Percentiles rank a stretch among this genome's conserved stretches.
phyloP scores from a whole-genome alignment of 257 asterid species.

The Solanum commersonii region DNA sequence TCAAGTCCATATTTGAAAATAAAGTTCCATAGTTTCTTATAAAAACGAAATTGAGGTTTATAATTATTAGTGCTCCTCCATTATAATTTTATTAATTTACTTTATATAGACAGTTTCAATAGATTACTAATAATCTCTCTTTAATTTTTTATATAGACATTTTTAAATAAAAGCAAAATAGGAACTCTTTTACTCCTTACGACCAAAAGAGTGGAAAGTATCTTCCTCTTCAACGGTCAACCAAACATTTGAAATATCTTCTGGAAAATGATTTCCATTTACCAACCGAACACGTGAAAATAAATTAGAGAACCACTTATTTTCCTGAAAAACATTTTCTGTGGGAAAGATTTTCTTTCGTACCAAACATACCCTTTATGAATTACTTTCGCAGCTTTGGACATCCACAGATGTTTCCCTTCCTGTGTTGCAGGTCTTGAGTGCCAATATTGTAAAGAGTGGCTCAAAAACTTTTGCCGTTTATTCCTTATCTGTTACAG shows the following conservation, averaged over 20 bases:
- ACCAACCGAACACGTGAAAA: background rate
- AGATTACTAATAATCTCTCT: background rate
- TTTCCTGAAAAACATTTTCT: background rate
- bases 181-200: background rate
- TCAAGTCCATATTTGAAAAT: background rate
- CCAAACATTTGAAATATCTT: background rate
- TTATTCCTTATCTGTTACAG: conserved; percentile 79
- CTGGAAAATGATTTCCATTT: background rate
- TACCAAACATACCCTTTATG: background rate
- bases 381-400: background rate
- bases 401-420: background rate
- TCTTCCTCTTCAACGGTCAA: background rate
- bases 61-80: background rate
- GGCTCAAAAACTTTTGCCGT: conserved; percentile 85
- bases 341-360: background rate
- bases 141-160: background rate
- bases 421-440: conserved; percentile 56
- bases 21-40: background rate
- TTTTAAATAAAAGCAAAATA: background rate
- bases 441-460: conserved; percentile 90
- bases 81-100: background rate
- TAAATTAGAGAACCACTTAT: background rate
- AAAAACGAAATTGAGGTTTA: background rate
- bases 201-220: background rate
- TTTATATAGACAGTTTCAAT: background rate